A percentile compares a stretch with the other conserved stretches of the same genome.
phyloP scores from a whole-genome alignment of 495 filamentous ascomycete species.

The Penicillium cataractarum region DNA sequence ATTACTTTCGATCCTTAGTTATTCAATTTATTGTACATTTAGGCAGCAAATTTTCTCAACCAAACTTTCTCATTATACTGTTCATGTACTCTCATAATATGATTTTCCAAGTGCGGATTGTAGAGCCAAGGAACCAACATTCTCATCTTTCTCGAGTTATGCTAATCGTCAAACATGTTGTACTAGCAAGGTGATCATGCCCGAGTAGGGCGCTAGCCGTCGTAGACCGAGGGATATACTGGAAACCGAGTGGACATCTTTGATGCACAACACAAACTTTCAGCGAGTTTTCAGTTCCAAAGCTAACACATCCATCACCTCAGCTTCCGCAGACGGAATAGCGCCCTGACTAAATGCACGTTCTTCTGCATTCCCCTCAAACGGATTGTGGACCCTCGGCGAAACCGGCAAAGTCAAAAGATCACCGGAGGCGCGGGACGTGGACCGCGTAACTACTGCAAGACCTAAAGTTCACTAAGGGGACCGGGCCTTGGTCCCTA shows the following conservation, averaged over 20 bases:
- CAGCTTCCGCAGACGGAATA: neutral
- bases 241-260: neutral
- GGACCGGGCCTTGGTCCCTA: neutral
- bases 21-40: neutral
- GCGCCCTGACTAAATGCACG: neutral
- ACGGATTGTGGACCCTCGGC: neutral
- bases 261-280: neutral
- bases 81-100: neutral
- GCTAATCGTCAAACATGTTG: no score
- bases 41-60: neutral
- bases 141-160: no score
- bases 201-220: neutral
- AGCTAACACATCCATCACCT: neutral
- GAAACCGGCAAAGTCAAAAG: slow-evolving; percentile 8
- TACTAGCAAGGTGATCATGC: neutral
- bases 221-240: neutral
- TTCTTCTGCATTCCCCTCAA: neutral
- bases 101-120: no score
- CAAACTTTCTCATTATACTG: neutral
- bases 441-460: neutral
- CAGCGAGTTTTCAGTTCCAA: neutral
- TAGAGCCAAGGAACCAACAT: no score
- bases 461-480: neutral
- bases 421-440: neutral
- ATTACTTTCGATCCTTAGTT: neutral